Base-by-base conservation (phyloP, 2,329 filamentous ascomycete species). In the Ascochyta viciae-villosae region DNA sequence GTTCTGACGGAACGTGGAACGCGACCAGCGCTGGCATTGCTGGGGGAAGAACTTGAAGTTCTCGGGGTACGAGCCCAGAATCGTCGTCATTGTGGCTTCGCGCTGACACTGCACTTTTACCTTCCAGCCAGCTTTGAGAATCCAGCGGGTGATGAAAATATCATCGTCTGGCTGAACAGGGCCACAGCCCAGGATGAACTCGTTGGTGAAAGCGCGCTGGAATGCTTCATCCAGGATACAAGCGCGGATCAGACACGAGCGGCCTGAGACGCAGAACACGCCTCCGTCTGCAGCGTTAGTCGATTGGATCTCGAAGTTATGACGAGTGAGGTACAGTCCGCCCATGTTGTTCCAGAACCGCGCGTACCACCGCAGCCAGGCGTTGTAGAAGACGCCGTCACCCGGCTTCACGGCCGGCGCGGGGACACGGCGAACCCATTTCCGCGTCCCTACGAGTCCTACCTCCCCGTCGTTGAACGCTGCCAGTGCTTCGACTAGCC, bases 71-170 rank as follows among this genome's bases (percentile, higher is more conserved):
- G 19, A 34, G 3, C 63, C 66, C 1, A 88, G 72, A 0, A 75
- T 77, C 0, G 84, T 87, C 23, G 78, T 74, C 33, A 87, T 76
- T 0, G 76, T 74, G 0, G 80, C 76, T 6, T 85, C 80, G 0
- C 75, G 58, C 3, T 75, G 76, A 52, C 80, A 79, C 64, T 88
- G 85, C 42, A 87, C 80, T 50, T 79, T 78, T 48, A 86, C 77
- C 4, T 77, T 72, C 76, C 77, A 84, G 6, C 77, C 77, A 3
- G 77, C 62, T 9, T 74, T 72, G 23, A 84, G 75, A 6, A 81
- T 74, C 60, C 78, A 82, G 7, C 85, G 77, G 0, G 84, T 87
- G 24, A 84, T 74, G 59, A 82, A 87, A 26, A 68, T 72, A 39
- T 74, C 70, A n/a, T 75, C 72, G 12, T 72, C 71, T 1, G 69